Conservation (phyloP, 2,329 filamentous ascomycete species). For the Phaeosphaeriaceae sp. region DNA sequence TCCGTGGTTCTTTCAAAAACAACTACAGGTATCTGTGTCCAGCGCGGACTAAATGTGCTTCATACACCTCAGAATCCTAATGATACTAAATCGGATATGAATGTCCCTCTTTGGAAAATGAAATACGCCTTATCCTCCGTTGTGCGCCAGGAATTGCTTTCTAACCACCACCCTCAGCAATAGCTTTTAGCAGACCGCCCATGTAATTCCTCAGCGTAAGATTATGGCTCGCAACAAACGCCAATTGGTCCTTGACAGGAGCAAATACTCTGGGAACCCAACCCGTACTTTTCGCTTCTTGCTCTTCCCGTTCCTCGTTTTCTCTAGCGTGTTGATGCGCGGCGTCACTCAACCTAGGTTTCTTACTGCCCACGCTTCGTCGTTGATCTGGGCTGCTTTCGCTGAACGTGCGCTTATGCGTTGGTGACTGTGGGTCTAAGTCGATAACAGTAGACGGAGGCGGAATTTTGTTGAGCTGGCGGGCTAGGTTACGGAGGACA, state of each 20-base stretch:
- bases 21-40: constrained; percentile 5
- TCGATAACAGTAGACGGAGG: constrained; percentile 31
- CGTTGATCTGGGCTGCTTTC: constrained; percentile 33
- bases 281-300: constrained; percentile 59
- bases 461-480: constrained; percentile 49
- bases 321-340: constrained; percentile 37
- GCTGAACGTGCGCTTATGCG: constrained; percentile 40
- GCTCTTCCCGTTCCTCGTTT: constrained; percentile 50
- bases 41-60: neutral
- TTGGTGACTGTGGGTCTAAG: constrained; percentile 32
- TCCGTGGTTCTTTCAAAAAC: neutral
- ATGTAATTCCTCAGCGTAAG: constrained; percentile 49
- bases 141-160: neutral
- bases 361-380: constrained; percentile 51
- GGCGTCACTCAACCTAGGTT: constrained; percentile 42
- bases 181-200: constrained; percentile 43
- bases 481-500: constrained; percentile 78
- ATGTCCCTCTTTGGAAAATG: neutral
- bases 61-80: neutral
- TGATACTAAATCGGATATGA: neutral
- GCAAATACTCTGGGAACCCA: constrained; percentile 74
- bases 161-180: constrained; percentile 42
- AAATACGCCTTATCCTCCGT: neutral
- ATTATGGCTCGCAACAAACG: constrained; percentile 74
- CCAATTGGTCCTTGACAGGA: constrained; percentile 68